A percentile compares a stretch with the other conserved stretches of the same genome.
These are phyloP conservation scores for Nakaseomyces glabratus DNA, from an alignment of 1,139 yeast species.

Conservation along the genomic window DNA sequence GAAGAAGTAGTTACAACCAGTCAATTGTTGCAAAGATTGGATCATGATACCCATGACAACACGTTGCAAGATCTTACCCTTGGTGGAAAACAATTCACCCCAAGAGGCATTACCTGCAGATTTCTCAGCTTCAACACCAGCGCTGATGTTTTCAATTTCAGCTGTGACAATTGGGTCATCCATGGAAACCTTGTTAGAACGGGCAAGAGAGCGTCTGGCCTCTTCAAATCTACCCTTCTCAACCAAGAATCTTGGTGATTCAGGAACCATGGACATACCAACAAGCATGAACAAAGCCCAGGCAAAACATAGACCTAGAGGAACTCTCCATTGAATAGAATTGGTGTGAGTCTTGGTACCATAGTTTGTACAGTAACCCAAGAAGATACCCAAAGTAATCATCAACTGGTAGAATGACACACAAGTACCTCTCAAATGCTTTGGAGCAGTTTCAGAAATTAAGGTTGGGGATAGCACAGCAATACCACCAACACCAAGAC, in stretches of 20 bases:
- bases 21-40: conserved; percentile 69
- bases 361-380: too few species aligned
- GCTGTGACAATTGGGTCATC: conserved; percentile 40
- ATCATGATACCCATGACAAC: conserved; percentile 55
- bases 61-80: conserved; percentile 43
- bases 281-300: conserved; percentile 34
- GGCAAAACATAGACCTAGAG: conserved; percentile 41
- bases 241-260: conserved; percentile 63
- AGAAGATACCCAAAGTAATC: conserved; percentile 49
- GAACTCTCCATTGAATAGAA: conserved; percentile 51
- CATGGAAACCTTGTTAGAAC: conserved; percentile 37
- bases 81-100: conserved; percentile 29
- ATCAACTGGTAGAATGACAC: conserved; percentile 54
- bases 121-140: conserved; percentile 44
- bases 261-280: conserved; percentile 63
- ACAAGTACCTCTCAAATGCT: conserved; percentile 54
- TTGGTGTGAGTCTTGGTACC: conserved; percentile 40
- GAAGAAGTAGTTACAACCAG: conserved; percentile 70
- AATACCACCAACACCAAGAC: too few species aligned
- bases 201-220: conserved; percentile 43
- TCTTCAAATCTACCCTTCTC: too few species aligned
- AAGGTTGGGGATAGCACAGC: conserved; percentile 52
- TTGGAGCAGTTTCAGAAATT: conserved; percentile 55
- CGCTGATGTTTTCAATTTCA: conserved; percentile 51
- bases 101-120: conserved; percentile 32